phyloP scores from a whole-genome alignment of 139 green algal genomes.

The Volvox reticuliferus region DNA sequence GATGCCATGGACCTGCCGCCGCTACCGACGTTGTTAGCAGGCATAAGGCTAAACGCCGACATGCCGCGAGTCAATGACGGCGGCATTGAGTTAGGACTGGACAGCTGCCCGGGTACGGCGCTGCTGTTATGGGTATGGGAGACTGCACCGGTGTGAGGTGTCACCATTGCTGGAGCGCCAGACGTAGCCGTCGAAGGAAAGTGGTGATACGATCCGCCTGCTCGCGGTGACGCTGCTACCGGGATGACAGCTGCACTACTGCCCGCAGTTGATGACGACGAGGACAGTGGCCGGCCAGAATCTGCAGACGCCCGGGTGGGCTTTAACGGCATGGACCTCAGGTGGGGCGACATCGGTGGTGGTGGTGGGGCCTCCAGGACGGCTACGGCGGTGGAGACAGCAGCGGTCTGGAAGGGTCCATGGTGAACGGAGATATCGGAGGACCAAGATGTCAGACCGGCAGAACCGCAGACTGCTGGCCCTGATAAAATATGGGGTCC shows the following conservation, averaged over 20 bases:
- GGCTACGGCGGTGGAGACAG: not conserved
- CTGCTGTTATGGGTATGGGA: too few relatives aligned
- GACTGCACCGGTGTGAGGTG: too few relatives aligned
- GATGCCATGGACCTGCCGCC: not conserved
- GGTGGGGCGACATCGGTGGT: not conserved
- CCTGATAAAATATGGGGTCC: too few relatives aligned
- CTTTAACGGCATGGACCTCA: not conserved
- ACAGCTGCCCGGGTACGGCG: not conserved
- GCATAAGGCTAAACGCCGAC: slow-evolving; percentile 7
- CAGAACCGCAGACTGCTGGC: not conserved
- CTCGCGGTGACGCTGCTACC: too few relatives aligned
- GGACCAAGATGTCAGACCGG: not conserved
- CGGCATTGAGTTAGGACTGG: not conserved
- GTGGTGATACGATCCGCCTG: too few relatives aligned
- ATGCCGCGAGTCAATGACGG: not conserved
- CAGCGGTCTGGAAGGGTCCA: not conserved
- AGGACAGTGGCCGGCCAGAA: not conserved
- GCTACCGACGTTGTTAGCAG: not conserved
- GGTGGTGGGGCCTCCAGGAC: not conserved
- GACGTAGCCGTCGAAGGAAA: too few relatives aligned
- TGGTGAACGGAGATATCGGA: not conserved
- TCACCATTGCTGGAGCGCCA: too few relatives aligned
- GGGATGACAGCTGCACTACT: too few relatives aligned
- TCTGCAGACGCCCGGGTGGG: not conserved
- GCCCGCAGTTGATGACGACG: not conserved